Percentiles rank a stretch among this genome's conserved stretches.
These are phyloP conservation scores for Colletotrichum cuscutae DNA, from an alignment of 2,329 filamentous ascomycete species.

Conservation along the genomic window DNA sequence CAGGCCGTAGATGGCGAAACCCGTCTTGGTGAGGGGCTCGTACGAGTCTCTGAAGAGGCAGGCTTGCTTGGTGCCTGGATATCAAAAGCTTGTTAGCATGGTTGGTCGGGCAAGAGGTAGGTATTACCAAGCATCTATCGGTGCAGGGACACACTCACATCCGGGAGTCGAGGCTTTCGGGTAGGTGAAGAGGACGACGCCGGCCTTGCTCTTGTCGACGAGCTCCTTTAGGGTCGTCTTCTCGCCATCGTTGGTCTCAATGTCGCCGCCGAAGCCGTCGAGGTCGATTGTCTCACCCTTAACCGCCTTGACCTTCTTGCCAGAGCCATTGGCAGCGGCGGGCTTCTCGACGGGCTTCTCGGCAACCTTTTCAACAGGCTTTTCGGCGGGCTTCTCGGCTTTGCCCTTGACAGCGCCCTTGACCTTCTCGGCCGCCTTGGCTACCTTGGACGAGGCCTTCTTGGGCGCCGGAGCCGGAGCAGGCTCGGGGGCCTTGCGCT, in stretches of 20 bases:
- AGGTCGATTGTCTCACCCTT: constrained; percentile 67
- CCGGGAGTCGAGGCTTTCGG: constrained; percentile 94
- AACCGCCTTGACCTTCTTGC: constrained; percentile 53
- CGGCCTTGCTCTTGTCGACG: constrained; percentile 83
- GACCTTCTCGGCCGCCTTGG: constrained; percentile 51
- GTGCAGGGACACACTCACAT: constrained; percentile 70
- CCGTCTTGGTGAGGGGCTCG: constrained; percentile 77
- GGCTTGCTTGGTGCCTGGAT: constrained; percentile 86
- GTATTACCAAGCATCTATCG: neutral
- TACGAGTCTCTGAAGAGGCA: constrained; percentile 94
- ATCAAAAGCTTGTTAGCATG: constrained; percentile 12
- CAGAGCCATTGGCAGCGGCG: constrained; percentile 46
- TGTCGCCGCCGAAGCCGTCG: constrained; percentile 72
- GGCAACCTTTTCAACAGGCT: constrained; percentile 45
- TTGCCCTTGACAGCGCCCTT: constrained; percentile 43
- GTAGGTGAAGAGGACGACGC: constrained; percentile 94
- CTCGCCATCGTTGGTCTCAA: constrained; percentile 86
- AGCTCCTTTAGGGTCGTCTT: constrained; percentile 84
- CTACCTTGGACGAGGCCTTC: constrained; percentile 55
- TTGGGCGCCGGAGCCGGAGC: constrained; percentile 53
- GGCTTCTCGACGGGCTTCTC: constrained; percentile 44
- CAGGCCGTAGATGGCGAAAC: constrained; percentile 89
- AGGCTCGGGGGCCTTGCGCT: constrained; percentile 67
- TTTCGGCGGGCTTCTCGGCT: constrained; percentile 42
- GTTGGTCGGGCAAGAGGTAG: neutral